phyloP scores from a whole-genome alignment of 2,329 filamentous ascomycete genomes.

The Pseudopithomyces chartarum region DNA sequence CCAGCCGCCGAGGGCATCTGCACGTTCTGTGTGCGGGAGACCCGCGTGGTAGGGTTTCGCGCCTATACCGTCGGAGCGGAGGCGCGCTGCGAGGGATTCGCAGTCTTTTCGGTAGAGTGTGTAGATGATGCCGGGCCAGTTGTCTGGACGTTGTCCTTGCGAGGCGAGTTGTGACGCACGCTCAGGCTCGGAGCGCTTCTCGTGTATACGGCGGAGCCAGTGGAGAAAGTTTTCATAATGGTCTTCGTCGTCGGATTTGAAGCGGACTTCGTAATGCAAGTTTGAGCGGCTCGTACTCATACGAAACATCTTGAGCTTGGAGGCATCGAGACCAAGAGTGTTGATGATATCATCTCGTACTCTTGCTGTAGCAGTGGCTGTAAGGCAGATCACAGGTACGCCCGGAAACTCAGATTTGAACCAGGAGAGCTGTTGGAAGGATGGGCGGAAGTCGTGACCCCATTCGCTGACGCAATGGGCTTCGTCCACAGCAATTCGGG shows the following conservation, averaged over 20 bases:
- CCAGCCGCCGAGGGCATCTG: slow-evolving; percentile 73
- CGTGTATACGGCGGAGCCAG: slow-evolving; percentile 78
- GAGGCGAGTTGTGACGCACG: slow-evolving; percentile 64
- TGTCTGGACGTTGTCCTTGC: slow-evolving; percentile 59
- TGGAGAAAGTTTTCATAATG: slow-evolving; percentile 73
- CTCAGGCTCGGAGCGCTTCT: slow-evolving; percentile 63
- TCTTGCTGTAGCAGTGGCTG: slow-evolving; percentile 82
- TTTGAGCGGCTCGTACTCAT: slow-evolving; percentile 86
- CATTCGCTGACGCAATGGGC: slow-evolving; percentile 98
- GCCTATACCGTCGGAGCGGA: slow-evolving; percentile 71
- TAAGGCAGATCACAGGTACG: slow-evolving; percentile 90
- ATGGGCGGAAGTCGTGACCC: slow-evolving; percentile 95
- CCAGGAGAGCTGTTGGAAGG: slow-evolving; percentile 86
- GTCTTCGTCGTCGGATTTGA: slow-evolving; percentile 76
- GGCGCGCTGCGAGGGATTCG: slow-evolving; percentile 68
- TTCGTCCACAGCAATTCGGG: slow-evolving; percentile 87
- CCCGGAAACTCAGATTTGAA: slow-evolving; percentile 81
- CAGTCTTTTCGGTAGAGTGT: slow-evolving; percentile 77
- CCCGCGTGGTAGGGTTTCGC: slow-evolving; percentile 76
- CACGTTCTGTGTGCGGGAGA: slow-evolving; percentile 68
- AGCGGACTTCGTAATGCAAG: slow-evolving; percentile 88
- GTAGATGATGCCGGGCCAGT: slow-evolving; percentile 79
- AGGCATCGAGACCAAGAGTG: slow-evolving; percentile 70
- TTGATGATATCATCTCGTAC: slow-evolving; percentile 83
- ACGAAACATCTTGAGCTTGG: slow-evolving; percentile 73